Conservation (phyloP, 805 yeast genomes). For the Suhomyces faveliae region DNA sequence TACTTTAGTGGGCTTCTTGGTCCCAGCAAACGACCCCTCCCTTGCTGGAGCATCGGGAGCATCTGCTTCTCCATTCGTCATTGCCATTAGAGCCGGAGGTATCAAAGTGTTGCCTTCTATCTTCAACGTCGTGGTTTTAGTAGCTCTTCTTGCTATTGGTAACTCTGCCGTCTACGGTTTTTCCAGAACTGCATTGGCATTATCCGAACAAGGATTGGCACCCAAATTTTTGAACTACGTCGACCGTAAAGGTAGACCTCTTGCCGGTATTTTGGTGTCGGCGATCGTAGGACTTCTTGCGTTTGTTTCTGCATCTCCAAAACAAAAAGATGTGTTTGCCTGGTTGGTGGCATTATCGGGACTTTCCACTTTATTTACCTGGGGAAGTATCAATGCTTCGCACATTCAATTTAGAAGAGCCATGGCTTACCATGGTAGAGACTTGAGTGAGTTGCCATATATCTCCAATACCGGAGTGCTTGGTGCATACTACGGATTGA, state of each 20-base stretch:
- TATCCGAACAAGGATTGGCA: slow-evolving; percentile 42
- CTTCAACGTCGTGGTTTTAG: slow-evolving; percentile 41
- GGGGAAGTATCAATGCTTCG: slow-evolving; percentile 26
- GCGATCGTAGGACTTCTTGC: slow-evolving; percentile 38
- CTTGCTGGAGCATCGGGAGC: slow-evolving; percentile 29
- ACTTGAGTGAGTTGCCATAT: slow-evolving; percentile 52
- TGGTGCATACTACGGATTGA: slow-evolving; percentile 28
- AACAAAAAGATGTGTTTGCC: slow-evolving; percentile 33
- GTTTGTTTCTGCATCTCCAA: slow-evolving; percentile 41
- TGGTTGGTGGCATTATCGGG: slow-evolving; percentile 31
- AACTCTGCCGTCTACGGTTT: slow-evolving; percentile 45
- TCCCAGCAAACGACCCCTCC: slow-evolving; percentile 28
- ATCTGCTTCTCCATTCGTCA: slow-evolving; percentile 43
- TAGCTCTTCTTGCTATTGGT: slow-evolving; percentile 42
- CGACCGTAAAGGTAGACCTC: slow-evolving; percentile 41
- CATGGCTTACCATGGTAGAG: slow-evolving; percentile 29
- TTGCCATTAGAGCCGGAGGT: slow-evolving; percentile 42
- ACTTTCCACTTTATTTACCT: slow-evolving; percentile 27
- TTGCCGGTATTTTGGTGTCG: slow-evolving; percentile 33
- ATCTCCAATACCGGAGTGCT: slow-evolving; percentile 46
- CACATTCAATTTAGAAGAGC: slow-evolving; percentile 27
- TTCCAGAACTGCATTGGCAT: slow-evolving; percentile 39
- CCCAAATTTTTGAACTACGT: slow-evolving; percentile 35
- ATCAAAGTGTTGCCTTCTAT: slow-evolving; percentile 43
- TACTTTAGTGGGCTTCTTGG: slow-evolving; percentile 40